These are phyloP conservation scores for Suhomyces atakaporum DNA, from an alignment of 1,139 yeast species.

Conservation along the genomic window DNA sequence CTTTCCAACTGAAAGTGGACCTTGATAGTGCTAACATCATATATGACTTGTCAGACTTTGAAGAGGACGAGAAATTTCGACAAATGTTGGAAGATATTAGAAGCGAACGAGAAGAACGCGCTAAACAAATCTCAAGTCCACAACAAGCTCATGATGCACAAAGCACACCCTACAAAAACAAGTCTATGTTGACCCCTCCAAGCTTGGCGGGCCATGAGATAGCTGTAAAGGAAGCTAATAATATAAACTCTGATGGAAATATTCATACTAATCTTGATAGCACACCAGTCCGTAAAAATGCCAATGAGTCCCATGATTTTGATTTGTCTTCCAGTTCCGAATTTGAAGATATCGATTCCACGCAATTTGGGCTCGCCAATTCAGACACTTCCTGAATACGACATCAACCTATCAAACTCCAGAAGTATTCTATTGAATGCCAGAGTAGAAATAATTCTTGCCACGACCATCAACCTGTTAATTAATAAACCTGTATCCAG, in stretches of 20 bases:
- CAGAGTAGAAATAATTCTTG: slow-evolving; percentile 6
- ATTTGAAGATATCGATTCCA: slow-evolving; percentile 19
- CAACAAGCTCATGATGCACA: neutral
- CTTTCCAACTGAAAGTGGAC: slow-evolving; percentile 7
- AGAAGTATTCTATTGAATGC: slow-evolving; percentile 4
- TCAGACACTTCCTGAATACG: no score
- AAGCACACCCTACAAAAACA: neutral
- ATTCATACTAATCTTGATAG: neutral
- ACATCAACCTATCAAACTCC: slow-evolving; percentile 4
- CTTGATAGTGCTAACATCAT: slow-evolving; percentile 17
- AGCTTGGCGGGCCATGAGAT: no score
- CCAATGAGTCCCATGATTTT: slow-evolving; percentile 17
- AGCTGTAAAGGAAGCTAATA: no score
- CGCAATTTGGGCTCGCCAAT: neutral
- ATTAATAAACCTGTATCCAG: neutral
- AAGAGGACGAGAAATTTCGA: slow-evolving; percentile 25
- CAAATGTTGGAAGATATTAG: slow-evolving; percentile 17
- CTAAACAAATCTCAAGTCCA: neutral
- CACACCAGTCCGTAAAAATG: slow-evolving; percentile 1
- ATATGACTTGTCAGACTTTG: slow-evolving; percentile 32
- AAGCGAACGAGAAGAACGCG: neutral
- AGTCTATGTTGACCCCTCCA: no score
- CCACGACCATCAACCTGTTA: slow-evolving; percentile 3
- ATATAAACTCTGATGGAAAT: neutral
- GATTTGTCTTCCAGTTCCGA: slow-evolving; percentile 21